Percentiles rank a stretch among this genome's conserved stretches.
These are phyloP conservation scores for Botrytis byssoidea DNA, from an alignment of 2,329 filamentous ascomycete genomes.

Conservation along the genomic window DNA sequence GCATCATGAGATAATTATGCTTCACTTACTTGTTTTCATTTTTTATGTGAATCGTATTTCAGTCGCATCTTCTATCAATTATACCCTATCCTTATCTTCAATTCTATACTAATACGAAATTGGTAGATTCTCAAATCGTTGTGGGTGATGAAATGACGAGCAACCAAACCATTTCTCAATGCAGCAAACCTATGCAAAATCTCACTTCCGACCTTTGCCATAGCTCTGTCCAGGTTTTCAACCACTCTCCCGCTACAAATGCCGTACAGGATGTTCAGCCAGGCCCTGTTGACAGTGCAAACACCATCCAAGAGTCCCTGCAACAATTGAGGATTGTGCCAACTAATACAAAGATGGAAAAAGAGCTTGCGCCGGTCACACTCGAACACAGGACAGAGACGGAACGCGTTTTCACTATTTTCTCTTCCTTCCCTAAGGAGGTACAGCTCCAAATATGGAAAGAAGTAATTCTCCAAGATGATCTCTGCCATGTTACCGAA, in stretches of 20 bases:
- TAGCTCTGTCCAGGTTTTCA: not conserved
- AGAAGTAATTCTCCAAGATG: not conserved
- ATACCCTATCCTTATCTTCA: too few species aligned
- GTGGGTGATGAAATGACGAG: not conserved
- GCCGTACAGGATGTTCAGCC: not conserved
- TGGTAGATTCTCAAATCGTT: not conserved
- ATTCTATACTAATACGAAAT: not conserved
- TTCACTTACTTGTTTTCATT: not conserved
- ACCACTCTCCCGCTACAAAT: not conserved
- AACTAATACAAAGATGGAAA: not conserved
- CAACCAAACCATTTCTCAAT: not conserved
- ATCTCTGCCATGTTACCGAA: not conserved
- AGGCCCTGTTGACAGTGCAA: not conserved
- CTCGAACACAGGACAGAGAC: not conserved
- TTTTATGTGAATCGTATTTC: not conserved
- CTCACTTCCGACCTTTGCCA: not conserved
- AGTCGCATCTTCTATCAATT: not conserved
- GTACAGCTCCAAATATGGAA: conserved; percentile 1
- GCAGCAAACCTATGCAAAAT: not conserved
- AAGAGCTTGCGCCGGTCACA: not conserved
- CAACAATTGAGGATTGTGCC: not conserved
- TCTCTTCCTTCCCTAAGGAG: not conserved
- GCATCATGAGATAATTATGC: not conserved
- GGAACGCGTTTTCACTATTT: not conserved
- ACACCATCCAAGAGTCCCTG: not conserved